A percentile compares a stretch with the other conserved stretches of the same genome.
Conservation (phyloP, 2,329 filamentous ascomycete species). For the Orbilia oligospora region DNA sequence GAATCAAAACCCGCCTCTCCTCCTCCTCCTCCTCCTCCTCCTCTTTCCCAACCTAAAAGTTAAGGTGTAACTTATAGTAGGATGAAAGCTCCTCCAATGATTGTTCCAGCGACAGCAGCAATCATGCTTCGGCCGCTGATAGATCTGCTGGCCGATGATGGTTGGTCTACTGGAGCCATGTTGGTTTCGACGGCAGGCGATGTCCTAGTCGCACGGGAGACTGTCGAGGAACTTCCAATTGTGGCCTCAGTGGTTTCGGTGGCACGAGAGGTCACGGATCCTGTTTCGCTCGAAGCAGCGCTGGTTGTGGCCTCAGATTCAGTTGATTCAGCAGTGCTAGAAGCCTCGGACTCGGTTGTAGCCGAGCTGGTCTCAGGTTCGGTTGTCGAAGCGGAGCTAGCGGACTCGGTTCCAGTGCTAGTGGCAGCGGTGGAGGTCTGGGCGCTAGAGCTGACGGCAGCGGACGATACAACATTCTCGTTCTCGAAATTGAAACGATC, state of each 20-base stretch:
- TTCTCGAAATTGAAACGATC: constrained; percentile 49
- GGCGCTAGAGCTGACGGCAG: constrained; percentile 29
- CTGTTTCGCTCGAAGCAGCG: not conserved
- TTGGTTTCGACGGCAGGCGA: constrained; percentile 6
- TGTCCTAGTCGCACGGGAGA: constrained; percentile 1
- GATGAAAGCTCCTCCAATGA: constrained; percentile 29
- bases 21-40: not conserved
- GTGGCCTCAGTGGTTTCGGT: constrained; percentile 2
- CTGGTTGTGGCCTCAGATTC: constrained; percentile 3
- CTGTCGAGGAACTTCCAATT: not conserved
- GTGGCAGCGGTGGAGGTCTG: not conserved
- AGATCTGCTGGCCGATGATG: constrained; percentile 9
- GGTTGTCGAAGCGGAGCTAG: constrained; percentile 12
- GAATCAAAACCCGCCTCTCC: not conserved
- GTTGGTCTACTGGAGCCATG: constrained; percentile 31
- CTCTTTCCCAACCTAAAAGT: not conserved
- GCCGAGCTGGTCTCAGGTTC: constrained; percentile 1
- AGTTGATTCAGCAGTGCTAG: constrained; percentile 10
- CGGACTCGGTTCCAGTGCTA: constrained; percentile 14
- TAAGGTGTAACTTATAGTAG: constrained; percentile 9
- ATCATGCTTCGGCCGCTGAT: constrained; percentile 29
- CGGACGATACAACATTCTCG: constrained; percentile 13
- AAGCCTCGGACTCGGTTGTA: constrained; percentile 4
- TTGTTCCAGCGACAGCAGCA: constrained; percentile 23
- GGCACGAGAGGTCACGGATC: not conserved